Evolutionary conservation across 2,329 filamentous ascomycete species (phyloP).

Genomic region (Xylaria sp.): DNA sequence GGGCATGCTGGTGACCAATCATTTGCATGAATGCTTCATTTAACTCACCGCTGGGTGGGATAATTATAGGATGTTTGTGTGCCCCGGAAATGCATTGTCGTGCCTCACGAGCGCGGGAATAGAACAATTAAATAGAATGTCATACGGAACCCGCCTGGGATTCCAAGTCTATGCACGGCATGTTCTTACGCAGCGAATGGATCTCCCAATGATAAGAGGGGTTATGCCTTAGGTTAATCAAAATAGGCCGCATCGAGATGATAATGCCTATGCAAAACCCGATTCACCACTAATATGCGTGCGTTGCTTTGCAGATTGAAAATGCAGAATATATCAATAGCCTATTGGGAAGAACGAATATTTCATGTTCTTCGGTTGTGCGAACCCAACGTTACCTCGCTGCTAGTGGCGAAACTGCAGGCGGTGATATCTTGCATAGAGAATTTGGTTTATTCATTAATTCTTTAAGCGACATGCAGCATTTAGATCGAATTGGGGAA

Average conservation of each 20-base stretch:
- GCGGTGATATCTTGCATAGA: constrained; percentile 6
- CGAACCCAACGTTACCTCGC: constrained; percentile 25
- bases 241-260: neutral
- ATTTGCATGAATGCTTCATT: constrained; percentile 21
- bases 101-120: neutral
- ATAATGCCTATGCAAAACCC: neutral
- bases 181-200: neutral
- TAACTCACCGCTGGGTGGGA: constrained; percentile 4
- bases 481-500: constrained; percentile 7
- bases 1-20: constrained; percentile 1
- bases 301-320: constrained; percentile 18
- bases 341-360: constrained; percentile 2
- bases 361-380: constrained; percentile 26
- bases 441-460: constrained; percentile 1
- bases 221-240: constrained; percentile 7
- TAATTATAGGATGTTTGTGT: constrained; percentile 3
- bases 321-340: neutral
- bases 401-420: neutral
- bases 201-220: constrained; percentile 1
- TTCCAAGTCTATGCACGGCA: neutral
- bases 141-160: neutral
- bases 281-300: constrained; percentile 15
- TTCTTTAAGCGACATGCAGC: constrained; percentile 9
- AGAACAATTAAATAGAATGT: neutral
- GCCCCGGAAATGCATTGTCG: neutral